phyloP scores from a whole-genome alignment of 2,329 filamentous ascomycete species.

The Berkeleyomyces basicola region DNA sequence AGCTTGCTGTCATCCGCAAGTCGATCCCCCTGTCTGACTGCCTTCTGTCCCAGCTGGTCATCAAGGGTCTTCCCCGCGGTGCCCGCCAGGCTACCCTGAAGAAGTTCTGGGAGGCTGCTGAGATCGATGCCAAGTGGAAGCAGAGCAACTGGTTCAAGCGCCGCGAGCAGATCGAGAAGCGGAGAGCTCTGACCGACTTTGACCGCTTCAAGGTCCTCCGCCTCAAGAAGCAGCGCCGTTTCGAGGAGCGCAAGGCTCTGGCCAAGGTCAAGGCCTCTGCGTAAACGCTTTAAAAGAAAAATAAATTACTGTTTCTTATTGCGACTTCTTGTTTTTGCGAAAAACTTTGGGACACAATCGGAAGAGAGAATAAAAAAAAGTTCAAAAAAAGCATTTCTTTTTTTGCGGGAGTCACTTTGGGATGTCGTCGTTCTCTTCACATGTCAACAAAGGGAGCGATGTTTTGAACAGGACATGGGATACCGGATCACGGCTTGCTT shows the following conservation, averaged over 20 bases:
- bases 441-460: conserved; percentile 14
- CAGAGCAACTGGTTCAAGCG: conserved; percentile 90
- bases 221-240: conserved; percentile 98
- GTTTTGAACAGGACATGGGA: conserved; percentile 14
- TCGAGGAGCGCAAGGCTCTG: conserved; percentile 92
- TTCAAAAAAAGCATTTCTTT: conserved; percentile 13
- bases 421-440: conserved; percentile 22
- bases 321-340: conserved; percentile 12
- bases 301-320: conserved; percentile 16
- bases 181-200: conserved; percentile 89
- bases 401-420: conserved; percentile 9
- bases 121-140: conserved; percentile 87
- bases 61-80: conserved; percentile 71
- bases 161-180: conserved; percentile 67
- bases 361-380: conserved; percentile 7
- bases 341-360: conserved; percentile 13
- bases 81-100: conserved; percentile 69
- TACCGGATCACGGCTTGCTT: conserved; percentile 22
- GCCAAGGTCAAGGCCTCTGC: conserved; percentile 79
- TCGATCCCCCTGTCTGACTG: conserved; percentile 63
- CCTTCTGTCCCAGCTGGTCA: conserved; percentile 78
- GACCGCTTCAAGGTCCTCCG: conserved; percentile 99
- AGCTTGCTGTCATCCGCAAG: conserved; percentile 73
- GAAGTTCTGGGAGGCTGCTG: conserved; percentile 78
- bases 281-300: conserved; percentile 35